Base-by-base conservation (phyloP, 2,329 filamentous ascomycete genomes). In the Rhexocercosporidium sp. region DNA sequence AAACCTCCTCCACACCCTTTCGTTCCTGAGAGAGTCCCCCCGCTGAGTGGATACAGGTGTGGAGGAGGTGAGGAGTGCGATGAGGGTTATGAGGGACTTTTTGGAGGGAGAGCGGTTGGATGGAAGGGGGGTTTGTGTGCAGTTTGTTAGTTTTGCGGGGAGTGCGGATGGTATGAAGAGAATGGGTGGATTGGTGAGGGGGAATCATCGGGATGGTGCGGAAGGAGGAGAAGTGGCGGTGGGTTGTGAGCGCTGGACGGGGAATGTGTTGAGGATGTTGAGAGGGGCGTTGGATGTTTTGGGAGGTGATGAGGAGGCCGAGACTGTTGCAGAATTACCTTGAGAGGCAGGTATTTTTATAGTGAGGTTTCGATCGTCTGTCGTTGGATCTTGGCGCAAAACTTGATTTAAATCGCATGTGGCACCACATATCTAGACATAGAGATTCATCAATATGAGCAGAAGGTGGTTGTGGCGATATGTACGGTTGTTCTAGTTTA, bases 261-360 rank as follows among this genome's bases (percentile, higher is more conserved):
- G 71, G 1, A 73, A 73, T 63, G 71, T 74, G 1, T 41, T 72
- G n/a, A 72, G 70, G 56, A 74, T 74, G 72, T 61, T 74, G 14
- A 59, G 53, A 20, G 72, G 72, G 3, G 59, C 70, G 0, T n/a
- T 73, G 5, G 68, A 73, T 51, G 25, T 9, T 6, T 6, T 2
- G 3, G 2, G 34, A 11, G 34, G 12, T 6, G 34, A 11, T 6
- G 34, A 37, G 3, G 34, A 11, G 34, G 12, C 3, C 12, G 34
- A 11, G 12, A 7, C 12, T 7, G 34, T 37, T 37, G 34, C 34
- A 11, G 34, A 37, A 11, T 9, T 37, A 11, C 34, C 34, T 37
- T 37, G 34, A 37, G 12, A 37, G 4, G 2, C 12, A 11, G 34
- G 34, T 9, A 11, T 37, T 7, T 6, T 37, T 7, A 11, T 2